Conservation (phyloP, 1,284 basidiomycete genomes). For the Cryptococcus sp. region DNA sequence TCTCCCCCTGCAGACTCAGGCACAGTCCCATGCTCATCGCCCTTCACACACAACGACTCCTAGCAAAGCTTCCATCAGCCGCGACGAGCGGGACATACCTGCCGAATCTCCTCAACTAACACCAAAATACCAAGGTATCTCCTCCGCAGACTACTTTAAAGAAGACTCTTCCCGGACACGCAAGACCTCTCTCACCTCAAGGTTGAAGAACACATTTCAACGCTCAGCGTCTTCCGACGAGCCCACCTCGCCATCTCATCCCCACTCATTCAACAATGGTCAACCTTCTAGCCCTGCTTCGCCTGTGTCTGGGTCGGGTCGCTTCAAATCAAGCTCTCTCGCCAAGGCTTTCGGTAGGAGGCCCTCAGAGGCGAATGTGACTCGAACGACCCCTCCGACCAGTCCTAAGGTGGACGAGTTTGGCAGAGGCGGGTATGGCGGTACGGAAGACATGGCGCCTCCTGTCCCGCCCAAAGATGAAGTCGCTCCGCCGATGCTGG, state of each 20-base stretch:
- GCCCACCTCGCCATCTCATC: background rate
- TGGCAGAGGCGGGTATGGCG: conserved; percentile 2
- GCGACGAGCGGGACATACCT: too few relatives aligned
- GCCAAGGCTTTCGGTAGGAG: conserved; percentile 21
- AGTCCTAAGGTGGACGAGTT: conserved; percentile 13
- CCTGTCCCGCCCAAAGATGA: conserved; percentile 28
- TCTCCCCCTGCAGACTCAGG: too few relatives aligned
- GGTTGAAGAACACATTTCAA: conserved; percentile 23
- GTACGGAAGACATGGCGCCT: conserved; percentile 10
- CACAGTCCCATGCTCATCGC: too few relatives aligned
- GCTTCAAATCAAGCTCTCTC: conserved; percentile 24
- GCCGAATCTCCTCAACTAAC: conserved; percentile 4
- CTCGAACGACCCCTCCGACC: conserved; percentile 9
- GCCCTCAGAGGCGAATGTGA: conserved; percentile 5
- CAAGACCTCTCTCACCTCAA: conserved; percentile 23
- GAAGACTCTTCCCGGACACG: conserved; percentile 13
- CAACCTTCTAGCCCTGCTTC: conserved; percentile 8
- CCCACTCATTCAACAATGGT: background rate
- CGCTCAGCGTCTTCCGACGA: conserved; percentile 7
- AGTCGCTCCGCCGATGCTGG: background rate
- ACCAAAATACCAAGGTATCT: conserved; percentile 12
- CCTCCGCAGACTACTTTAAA: conserved; percentile 21
- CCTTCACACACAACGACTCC: background rate
- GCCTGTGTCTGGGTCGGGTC: conserved; percentile 11
- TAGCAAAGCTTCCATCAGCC: background rate